Conservation (phyloP, 257 asterid species). For the Craterostigma plantagineum region DNA sequence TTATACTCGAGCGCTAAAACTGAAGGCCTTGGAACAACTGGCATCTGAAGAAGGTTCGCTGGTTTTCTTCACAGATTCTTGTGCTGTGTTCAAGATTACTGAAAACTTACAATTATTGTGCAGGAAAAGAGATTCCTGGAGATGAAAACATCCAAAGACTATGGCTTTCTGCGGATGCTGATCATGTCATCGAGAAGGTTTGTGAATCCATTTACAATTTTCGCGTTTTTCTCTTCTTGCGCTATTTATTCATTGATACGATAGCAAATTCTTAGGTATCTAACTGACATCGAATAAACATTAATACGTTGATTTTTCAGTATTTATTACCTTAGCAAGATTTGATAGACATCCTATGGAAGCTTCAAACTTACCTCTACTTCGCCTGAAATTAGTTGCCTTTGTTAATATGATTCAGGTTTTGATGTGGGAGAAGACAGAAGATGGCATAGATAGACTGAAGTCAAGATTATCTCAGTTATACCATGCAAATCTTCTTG, state of each 20-base stretch:
- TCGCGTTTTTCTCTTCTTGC: no score
- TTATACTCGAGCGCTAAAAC: slow-evolving; percentile 39
- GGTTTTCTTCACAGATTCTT: slow-evolving; percentile 4
- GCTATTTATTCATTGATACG: no score
- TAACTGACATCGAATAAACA: no score
- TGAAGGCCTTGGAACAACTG: slow-evolving; percentile 81
- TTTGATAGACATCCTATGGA: slow-evolving; percentile 1
- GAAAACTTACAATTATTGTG: slow-evolving; percentile 8
- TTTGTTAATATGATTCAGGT: slow-evolving; percentile 26
- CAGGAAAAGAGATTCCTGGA: slow-evolving; percentile 66
- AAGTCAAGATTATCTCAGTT: slow-evolving; percentile 58
- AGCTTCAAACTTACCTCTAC: slow-evolving; percentile 6
- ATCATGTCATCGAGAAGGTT: slow-evolving; percentile 65
- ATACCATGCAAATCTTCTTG: slow-evolving; percentile 49
- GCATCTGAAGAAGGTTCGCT: slow-evolving; percentile 76
- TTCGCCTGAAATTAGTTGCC: background rate
- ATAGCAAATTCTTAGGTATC: no score
- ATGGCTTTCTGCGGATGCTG: slow-evolving; percentile 45
- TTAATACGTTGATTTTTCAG: no score
- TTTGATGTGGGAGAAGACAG: slow-evolving; percentile 38
- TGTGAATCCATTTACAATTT: no score
- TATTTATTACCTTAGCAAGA: background rate
- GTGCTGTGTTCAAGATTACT: slow-evolving; percentile 2
- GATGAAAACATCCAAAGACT: slow-evolving; percentile 28
- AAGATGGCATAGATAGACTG: slow-evolving; percentile 45